Base-by-base conservation (phyloP, 495 filamentous ascomycete genomes). In the Friedmanniomyces endolithicus region DNA sequence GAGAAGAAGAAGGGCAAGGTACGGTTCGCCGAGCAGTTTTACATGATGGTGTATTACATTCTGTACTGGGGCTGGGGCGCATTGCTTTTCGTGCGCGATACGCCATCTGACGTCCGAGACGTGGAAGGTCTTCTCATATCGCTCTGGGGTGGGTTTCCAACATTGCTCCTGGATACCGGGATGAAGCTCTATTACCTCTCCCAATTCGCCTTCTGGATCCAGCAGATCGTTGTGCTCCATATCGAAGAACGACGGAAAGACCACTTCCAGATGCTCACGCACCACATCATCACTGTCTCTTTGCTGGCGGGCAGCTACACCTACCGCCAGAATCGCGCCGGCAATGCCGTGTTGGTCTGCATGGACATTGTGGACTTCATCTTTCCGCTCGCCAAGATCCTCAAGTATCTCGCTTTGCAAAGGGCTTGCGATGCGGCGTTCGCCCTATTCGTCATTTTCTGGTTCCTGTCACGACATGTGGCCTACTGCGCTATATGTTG, bases 301-400 rank as follows among this genome's bases (percentile, higher is more conserved):
- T 76, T 98, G 41, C 81, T 97, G 49, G 80, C 82, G 60, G 75
- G 77, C 14, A 87, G 83, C 44, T 98, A 97, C 64, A 76, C 81
- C 57, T 94, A 89, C 63, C 81, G 85, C 62, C 81, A 88, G 63
- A 90, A 83, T 24, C 82, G 84, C 47, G 88, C 95, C 31, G 90
- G 88, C 47, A 92, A 89, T 63, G 77, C 94, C 45, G 88, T 97
- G 57, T 72, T 98, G 57, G 85, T 85, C 39, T 71, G 92, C 55
- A 97, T 97, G 92, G 92, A 98, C 63, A 75, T 95, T 39, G 87
- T 94, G 8, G 92, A 98, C 64, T 74, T 94, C 51, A 71, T 95
- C 41, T 72, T 98, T 43, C 85, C 90, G 27, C 65, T 82, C n/a
- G 92, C 92, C 43, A 98, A 98, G 69, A 84, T 92, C 56, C 79